Evolutionary conservation across 345 rosid genomes (phyloP), one percentile per base, ranked within the genome.

Genomic region (Kernera saxatilis): DNA sequence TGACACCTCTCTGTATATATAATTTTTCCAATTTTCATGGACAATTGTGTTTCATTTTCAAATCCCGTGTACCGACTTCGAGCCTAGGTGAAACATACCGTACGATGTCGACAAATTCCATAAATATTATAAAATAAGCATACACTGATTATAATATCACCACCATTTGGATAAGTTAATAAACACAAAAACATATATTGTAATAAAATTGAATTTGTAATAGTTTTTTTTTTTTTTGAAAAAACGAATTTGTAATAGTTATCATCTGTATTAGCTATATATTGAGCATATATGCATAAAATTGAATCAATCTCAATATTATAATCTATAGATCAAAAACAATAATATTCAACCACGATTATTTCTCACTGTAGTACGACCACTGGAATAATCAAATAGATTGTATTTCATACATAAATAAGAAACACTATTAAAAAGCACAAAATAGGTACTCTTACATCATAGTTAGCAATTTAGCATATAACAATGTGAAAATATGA

Each of bases 1-100:
- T 22, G 61, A 74, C 61, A 66, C 60, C 13, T 74, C 67, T 73
- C 15, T 66, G 45, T 40, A 18, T 29, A 36, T 32, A 27, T 66
- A 35, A 21, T 57, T 39, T 37, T 45, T 69, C 33, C 55, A 56
- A 10, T 45, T 39, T 32, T 53, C 46, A 17, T 63, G 10, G 35
- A 61, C 52, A 39, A 39, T 14, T 29, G 17, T 46, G 10, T 39
- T 48, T 61, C 52, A 5, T 9, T 32, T 64, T 65, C 23, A 41
- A 8, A 1, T 23, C 23, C 19, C 37, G 1, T 22, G 63, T 21
- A 67, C 78, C 72, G 78, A 74, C 77, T 58, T 14, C 17, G 41
- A 19, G 6, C 21, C 29, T 27, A 32, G 7, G 17, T 25, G 49
- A 64, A 32, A 18, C 76, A 53, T 32, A 30, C 44, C 63, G 64